These are phyloP conservation scores for Penicillium polonicum DNA, from an alignment of 2,329 filamentous ascomycete species.

Conservation along the genomic window DNA sequence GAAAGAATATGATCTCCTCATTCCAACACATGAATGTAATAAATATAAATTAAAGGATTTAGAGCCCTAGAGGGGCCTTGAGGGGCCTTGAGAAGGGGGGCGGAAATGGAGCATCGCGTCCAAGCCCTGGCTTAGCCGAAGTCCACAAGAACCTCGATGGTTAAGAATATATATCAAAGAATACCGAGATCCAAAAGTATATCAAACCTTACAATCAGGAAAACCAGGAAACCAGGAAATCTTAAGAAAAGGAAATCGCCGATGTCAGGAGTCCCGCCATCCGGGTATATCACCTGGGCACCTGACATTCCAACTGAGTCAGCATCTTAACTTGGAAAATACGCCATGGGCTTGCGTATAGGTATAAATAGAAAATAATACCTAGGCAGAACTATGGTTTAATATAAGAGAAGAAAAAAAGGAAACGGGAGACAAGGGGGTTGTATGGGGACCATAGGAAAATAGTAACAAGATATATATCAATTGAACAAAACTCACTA, in stretches of 20 bases:
- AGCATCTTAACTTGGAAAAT: background rate
- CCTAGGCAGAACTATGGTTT: no score
- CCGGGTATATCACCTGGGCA: background rate
- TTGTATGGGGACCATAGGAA: background rate
- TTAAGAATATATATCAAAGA: background rate
- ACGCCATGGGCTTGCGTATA: background rate
- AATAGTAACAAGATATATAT: background rate
- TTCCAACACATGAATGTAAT: conserved; percentile 6
- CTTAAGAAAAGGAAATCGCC: background rate
- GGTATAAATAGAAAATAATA: background rate
- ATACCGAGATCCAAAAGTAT: background rate
- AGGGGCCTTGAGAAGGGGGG: background rate
- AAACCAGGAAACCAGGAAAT: background rate
- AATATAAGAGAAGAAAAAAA: background rate
- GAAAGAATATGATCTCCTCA: background rate
- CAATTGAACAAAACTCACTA: background rate
- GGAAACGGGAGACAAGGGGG: background rate
- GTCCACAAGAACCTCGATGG: background rate
- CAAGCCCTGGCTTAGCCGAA: conserved; percentile 12
- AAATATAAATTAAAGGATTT: background rate
- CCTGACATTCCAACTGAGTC: conserved; percentile 4
- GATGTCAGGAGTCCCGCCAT: background rate
- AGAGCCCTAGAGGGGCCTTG: background rate
- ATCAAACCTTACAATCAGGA: background rate
- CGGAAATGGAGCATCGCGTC: conserved; percentile 4